phyloP scores from a whole-genome alignment of 352 stramenopile genomes.

The Phytophthora vignae region DNA sequence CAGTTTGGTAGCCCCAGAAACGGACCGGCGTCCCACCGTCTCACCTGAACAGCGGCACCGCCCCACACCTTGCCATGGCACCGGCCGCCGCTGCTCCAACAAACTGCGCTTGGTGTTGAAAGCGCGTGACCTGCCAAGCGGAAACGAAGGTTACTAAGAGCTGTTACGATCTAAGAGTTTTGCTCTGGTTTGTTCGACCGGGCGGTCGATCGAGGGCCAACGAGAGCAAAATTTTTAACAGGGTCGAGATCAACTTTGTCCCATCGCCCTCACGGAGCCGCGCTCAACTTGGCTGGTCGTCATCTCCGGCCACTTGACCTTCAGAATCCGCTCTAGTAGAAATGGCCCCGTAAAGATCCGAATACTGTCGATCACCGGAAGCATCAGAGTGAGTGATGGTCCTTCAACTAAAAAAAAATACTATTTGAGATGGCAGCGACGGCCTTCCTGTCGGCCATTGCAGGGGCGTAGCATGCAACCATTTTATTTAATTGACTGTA shows the following conservation, averaged over 20 bases:
- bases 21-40: background rate
- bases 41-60: background rate
- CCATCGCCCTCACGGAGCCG: background rate
- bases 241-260: background rate
- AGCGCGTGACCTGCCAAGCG: background rate
- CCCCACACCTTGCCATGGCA: background rate
- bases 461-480: background rate
- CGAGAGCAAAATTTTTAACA: background rate
- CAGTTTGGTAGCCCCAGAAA: background rate
- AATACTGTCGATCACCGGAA: slow-evolving; percentile 6
- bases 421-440: too few species aligned
- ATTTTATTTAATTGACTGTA: slow-evolving; percentile 14
- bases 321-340: background rate
- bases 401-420: slow-evolving; percentile 2
- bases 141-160: background rate
- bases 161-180: background rate
- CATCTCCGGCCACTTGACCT: background rate
- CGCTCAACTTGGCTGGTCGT: background rate
- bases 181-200: background rate
- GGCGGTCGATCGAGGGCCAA: background rate
- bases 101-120: background rate
- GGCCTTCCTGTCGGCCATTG: too few species aligned
- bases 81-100: background rate
- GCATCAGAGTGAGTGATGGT: slow-evolving; percentile 15
- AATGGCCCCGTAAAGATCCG: background rate